These are phyloP conservation scores for Medakamo hakoo DNA, from an alignment of 139 green algal genomes.

Conservation along the genomic window DNA sequence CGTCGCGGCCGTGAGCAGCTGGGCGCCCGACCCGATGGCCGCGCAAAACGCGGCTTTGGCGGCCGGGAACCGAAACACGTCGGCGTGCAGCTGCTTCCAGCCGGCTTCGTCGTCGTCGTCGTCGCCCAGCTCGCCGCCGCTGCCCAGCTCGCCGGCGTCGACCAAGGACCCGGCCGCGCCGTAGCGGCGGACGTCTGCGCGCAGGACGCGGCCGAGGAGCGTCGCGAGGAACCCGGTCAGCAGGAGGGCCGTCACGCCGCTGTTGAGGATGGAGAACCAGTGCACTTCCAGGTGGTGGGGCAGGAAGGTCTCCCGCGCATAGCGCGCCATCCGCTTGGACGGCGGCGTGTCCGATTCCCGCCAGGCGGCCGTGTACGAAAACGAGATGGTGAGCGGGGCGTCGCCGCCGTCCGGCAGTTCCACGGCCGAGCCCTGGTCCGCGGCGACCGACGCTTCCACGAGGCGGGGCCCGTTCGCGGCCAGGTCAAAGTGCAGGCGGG, in stretches of 20 bases:
- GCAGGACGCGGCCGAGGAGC: constrained; percentile 86
- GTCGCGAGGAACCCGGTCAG: constrained; percentile 90
- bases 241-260: constrained; percentile 85
- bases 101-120: constrained; percentile 35
- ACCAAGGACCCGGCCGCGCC: constrained; percentile 19
- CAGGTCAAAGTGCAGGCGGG: constrained; percentile 90
- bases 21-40: constrained; percentile 65
- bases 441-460: constrained; percentile 37
- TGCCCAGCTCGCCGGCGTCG: constrained; percentile 22
- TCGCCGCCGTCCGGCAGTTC: constrained; percentile 1
- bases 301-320: constrained; percentile 74
- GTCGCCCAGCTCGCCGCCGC: constrained; percentile 5
- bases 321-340: constrained; percentile 78
- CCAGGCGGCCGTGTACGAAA: constrained; percentile 80
- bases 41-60: constrained; percentile 62
- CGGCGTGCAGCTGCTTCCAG: constrained; percentile 91
- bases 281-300: constrained; percentile 88
- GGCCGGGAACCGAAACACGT: constrained; percentile 84
- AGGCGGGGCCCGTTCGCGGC: constrained; percentile 65
- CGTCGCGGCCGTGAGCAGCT: constrained; percentile 60
- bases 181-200: constrained; percentile 89
- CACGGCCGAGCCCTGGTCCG: neutral
- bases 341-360: constrained; percentile 43
- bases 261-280: constrained; percentile 97
- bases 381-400: constrained; percentile 27